phyloP scores from a whole-genome alignment of 441 rosid genomes.

The Erodium trifolium region DNA sequence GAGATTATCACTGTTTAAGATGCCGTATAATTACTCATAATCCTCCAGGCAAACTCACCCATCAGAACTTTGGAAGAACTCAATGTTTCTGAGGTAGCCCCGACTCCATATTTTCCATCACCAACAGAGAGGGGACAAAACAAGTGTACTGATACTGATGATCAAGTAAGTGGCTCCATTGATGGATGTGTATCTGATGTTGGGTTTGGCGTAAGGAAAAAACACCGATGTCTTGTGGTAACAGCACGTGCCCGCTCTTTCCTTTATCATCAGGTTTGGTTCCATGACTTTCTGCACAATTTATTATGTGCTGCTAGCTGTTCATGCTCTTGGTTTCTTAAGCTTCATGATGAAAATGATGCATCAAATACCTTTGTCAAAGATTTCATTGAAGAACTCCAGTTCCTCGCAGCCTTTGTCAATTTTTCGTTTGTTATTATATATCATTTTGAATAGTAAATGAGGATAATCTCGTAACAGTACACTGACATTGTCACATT shows the following conservation, averaged over 20 bases:
- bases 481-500: too few species aligned
- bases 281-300: constrained; percentile 9
- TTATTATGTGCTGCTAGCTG: neutral
- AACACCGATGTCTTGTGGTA: constrained; percentile 56
- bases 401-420: neutral
- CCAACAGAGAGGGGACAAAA: constrained; percentile 33
- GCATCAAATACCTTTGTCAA: constrained; percentile 2
- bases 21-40: constrained; percentile 14
- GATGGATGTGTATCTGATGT: constrained; percentile 22
- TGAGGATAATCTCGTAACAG: too few species aligned
- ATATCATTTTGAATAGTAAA: too few species aligned
- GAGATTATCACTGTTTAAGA: neutral
- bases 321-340: neutral
- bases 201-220: constrained; percentile 53
- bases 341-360: neutral
- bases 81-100: constrained; percentile 51
- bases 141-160: constrained; percentile 19
- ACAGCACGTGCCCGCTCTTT: constrained; percentile 70
- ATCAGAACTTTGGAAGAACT: constrained; percentile 74
- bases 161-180: constrained; percentile 14
- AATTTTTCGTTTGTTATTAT: neutral
- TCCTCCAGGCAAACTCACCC: constrained; percentile 70
- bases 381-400: neutral
- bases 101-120: constrained; percentile 71
- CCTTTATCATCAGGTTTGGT: constrained; percentile 83